A percentile compares a stretch with the other conserved stretches of the same genome.
These are phyloP conservation scores for Aspergillus pseudoterreus DNA, from an alignment of 2,329 filamentous ascomycete genomes.

Conservation along the genomic window DNA sequence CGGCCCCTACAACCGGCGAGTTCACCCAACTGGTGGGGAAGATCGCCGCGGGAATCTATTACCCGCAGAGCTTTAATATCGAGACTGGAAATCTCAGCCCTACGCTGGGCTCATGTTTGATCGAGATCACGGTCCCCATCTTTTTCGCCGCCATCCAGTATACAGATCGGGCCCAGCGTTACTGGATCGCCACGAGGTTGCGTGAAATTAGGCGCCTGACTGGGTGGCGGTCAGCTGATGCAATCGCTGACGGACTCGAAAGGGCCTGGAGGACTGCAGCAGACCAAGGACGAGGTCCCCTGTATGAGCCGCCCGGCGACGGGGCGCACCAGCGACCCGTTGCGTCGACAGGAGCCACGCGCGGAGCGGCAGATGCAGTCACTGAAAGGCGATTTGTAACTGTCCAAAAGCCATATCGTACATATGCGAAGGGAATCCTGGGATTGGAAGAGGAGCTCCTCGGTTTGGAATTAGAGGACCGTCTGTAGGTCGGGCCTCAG, in stretches of 20 bases:
- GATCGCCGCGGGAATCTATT: slow-evolving; percentile 68
- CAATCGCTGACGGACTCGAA: slow-evolving; percentile 82
- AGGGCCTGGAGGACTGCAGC: slow-evolving; percentile 75
- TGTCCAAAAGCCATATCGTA: slow-evolving; percentile 59
- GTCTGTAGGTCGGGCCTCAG: background rate
- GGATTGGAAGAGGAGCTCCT: slow-evolving; percentile 74
- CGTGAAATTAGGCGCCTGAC: slow-evolving; percentile 74
- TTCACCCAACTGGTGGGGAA: slow-evolving; percentile 74
- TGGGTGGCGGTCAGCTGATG: slow-evolving; percentile 79
- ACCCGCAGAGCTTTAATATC: slow-evolving; percentile 35
- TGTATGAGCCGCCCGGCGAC: slow-evolving; percentile 52
- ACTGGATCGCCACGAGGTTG: slow-evolving; percentile 72
- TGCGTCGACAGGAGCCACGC: slow-evolving; percentile 8
- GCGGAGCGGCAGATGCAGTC: slow-evolving; percentile 21
- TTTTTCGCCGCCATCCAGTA: slow-evolving; percentile 87
- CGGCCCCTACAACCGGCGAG: slow-evolving; percentile 65
- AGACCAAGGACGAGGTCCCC: slow-evolving; percentile 69
- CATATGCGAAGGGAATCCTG: slow-evolving; percentile 75
- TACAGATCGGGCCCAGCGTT: slow-evolving; percentile 66
- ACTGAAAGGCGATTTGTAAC: slow-evolving; percentile 55
- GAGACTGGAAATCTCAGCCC: slow-evolving; percentile 62
- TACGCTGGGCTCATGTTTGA: slow-evolving; percentile 72
- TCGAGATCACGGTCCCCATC: slow-evolving; percentile 75
- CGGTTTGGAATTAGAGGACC: slow-evolving; percentile 52
- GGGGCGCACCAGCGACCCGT: slow-evolving; percentile 8